Conservation (phyloP, 2,329 filamentous ascomycete species). For the Ampelomyces quisqualis region DNA sequence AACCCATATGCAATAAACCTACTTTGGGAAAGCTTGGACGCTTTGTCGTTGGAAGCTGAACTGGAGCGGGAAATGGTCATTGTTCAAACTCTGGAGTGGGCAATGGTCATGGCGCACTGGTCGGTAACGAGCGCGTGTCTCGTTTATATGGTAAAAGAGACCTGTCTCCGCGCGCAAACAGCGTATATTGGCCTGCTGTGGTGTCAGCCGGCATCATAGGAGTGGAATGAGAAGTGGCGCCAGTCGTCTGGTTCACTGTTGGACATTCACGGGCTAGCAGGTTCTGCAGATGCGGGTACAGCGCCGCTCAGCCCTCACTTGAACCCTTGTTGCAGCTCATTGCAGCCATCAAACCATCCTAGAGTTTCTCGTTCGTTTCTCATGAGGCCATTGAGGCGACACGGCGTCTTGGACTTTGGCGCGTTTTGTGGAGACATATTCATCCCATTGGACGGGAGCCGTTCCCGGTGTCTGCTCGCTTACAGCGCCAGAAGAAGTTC, state of each 20-base stretch:
- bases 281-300: neutral
- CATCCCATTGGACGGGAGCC: neutral
- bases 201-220: neutral
- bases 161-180: constrained; percentile 1
- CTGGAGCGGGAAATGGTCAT: neutral
- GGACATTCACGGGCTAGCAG: neutral
- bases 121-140: constrained; percentile 2
- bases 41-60: constrained; percentile 1
- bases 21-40: neutral
- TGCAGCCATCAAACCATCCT: neutral
- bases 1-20: too few relatives aligned
- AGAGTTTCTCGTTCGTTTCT: neutral
- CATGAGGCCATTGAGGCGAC: neutral
- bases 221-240: neutral
- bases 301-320: neutral
- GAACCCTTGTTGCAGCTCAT: neutral
- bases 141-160: constrained; percentile 2
- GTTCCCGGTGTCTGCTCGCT: neutral
- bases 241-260: neutral
- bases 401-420: neutral
- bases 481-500: neutral
- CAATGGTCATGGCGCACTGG: neutral
- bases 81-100: too few relatives aligned
- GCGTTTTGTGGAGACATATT: neutral
- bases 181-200: constrained; percentile 2